A percentile compares a stretch with the other conserved stretches of the same genome.
Evolutionary conservation across 768 basidiomycete genomes (phyloP).

Genomic region (Russula compacta): DNA sequence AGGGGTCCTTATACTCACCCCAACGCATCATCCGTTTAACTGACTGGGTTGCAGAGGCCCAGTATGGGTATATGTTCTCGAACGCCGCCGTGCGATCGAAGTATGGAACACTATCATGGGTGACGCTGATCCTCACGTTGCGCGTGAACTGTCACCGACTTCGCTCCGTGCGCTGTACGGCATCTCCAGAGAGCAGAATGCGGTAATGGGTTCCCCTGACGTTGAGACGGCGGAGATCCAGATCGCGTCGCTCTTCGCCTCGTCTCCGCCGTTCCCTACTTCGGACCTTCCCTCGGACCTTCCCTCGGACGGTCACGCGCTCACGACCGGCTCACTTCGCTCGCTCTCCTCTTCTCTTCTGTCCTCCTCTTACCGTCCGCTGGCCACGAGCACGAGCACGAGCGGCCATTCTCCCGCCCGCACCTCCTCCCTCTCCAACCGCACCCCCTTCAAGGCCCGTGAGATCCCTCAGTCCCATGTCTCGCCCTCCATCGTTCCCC

Average conservation of each 20-base stretch:
- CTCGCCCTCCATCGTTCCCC: slow-evolving; percentile 64
- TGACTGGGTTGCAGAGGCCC: slow-evolving; percentile 45
- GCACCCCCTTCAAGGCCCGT: slow-evolving; percentile 55
- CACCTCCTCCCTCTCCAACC: slow-evolving; percentile 36
- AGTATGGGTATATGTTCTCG: slow-evolving; percentile 88
- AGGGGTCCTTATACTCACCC: slow-evolving; percentile 23
- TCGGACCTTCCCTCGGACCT: slow-evolving; percentile 48
- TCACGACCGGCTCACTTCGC: slow-evolving; percentile 26
- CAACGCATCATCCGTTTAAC: neutral
- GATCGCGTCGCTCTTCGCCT: slow-evolving; percentile 69
- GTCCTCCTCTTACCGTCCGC: slow-evolving; percentile 30
- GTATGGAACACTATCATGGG: slow-evolving; percentile 76
- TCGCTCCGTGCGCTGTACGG: slow-evolving; percentile 70
- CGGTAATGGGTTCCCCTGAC: slow-evolving; percentile 65
- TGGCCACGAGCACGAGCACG: slow-evolving; percentile 6
- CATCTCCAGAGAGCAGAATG: slow-evolving; percentile 45
- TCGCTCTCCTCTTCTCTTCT: slow-evolving; percentile 41
- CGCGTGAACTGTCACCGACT: slow-evolving; percentile 45
- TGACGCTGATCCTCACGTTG: slow-evolving; percentile 48
- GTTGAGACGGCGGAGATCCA: slow-evolving; percentile 64
- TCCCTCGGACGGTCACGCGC: slow-evolving; percentile 25
- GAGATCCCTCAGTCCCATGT: slow-evolving; percentile 50
- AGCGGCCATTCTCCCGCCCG: slow-evolving; percentile 30
- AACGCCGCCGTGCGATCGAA: slow-evolving; percentile 71
- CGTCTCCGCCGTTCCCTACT: slow-evolving; percentile 72